Base-by-base conservation (phyloP, 2,329 filamentous ascomycete species). In the Penicillium sp. region DNA sequence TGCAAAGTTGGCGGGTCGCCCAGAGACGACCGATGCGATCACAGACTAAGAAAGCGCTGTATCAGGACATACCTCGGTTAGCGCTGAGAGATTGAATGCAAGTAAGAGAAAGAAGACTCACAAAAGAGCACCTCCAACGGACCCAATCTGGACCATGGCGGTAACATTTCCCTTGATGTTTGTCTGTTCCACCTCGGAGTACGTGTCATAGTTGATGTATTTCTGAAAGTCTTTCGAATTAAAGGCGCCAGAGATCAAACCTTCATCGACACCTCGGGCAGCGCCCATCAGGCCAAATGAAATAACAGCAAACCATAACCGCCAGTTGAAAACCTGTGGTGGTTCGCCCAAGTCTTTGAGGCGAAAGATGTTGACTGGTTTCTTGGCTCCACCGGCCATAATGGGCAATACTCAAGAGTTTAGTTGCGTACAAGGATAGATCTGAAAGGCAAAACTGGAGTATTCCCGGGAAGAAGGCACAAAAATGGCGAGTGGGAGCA, bases 131-230 rank as follows among this genome's bases (percentile, higher is more conserved):
- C 89, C 89, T 4, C 78, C 84, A 29, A 92, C 87, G 23, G 84
- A 88, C 23, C 89, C 89, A 64, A 91, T 84, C 72, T 91, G 89
- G 0, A 92, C 89, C 89, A 92, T 92, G 44, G 87, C 83, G 1
- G 88, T 87, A 51, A 92, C 87, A 70, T 92, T 92, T 62, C 82
- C 85, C 72, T 88, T 85, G 74, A 87, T 85, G 69, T 89, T 85
- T 57, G 87, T 85, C 66, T 81, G 76, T 43, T 83, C 78, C 4
- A 79, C 75, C 0, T 71, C 63, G 42, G 72, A 76, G 64, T 85
- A 84, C 2, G 77, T 75, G 6, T 76, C 72, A 57, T 85, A 83
- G 61, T 83, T 65, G 67, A 89, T 87, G 32, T 78, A 78, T 0
- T 70, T 61, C 61, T 86, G 80, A 69, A 90, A 90, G 47, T 85